A percentile compares a stretch with the other conserved stretches of the same genome.
These are phyloP conservation scores for Ramularia endophylla DNA, from an alignment of 2,329 filamentous ascomycete species.

Conservation along the genomic window DNA sequence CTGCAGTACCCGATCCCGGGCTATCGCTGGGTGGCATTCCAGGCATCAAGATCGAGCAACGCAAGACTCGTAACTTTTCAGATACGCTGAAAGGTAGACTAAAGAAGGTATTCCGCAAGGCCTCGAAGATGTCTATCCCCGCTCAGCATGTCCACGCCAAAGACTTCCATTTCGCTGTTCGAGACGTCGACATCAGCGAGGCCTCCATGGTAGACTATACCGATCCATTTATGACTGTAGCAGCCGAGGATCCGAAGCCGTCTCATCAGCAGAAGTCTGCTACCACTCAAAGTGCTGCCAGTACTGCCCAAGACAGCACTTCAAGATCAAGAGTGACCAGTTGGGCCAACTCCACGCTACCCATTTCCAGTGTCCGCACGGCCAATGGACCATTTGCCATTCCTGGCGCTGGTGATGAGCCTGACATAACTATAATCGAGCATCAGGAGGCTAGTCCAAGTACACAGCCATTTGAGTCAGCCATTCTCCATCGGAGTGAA, in stretches of 20 bases:
- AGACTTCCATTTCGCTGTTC: slow-evolving; percentile 20
- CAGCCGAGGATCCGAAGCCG: slow-evolving; percentile 4
- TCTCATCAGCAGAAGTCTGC: background rate
- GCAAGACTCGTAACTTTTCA: slow-evolving; percentile 55
- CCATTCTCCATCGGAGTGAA: slow-evolving; percentile 11
- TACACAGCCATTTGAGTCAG: background rate
- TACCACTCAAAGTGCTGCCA: slow-evolving; percentile 29
- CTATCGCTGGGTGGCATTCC: background rate
- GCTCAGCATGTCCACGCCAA: slow-evolving; percentile 46
- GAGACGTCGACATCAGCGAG: slow-evolving; percentile 13
- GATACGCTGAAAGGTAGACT: slow-evolving; percentile 56
- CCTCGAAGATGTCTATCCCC: slow-evolving; percentile 16
- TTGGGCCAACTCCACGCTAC: slow-evolving; percentile 61
- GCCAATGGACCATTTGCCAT: slow-evolving; percentile 9
- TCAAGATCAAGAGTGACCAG: slow-evolving; percentile 64
- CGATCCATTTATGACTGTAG: slow-evolving; percentile 18
- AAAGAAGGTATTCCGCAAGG: slow-evolving; percentile 50
- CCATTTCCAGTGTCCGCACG: slow-evolving; percentile 46
- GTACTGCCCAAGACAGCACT: slow-evolving; percentile 43
- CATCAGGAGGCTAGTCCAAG: too few species aligned
- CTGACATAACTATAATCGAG: too few species aligned
- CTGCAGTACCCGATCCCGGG: slow-evolving; percentile 10
- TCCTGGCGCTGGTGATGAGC: background rate
- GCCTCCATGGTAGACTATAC: slow-evolving; percentile 7
- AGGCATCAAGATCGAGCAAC: background rate